Conservation (phyloP, 805 yeast species). For the Pichia sporocuriosa region DNA sequence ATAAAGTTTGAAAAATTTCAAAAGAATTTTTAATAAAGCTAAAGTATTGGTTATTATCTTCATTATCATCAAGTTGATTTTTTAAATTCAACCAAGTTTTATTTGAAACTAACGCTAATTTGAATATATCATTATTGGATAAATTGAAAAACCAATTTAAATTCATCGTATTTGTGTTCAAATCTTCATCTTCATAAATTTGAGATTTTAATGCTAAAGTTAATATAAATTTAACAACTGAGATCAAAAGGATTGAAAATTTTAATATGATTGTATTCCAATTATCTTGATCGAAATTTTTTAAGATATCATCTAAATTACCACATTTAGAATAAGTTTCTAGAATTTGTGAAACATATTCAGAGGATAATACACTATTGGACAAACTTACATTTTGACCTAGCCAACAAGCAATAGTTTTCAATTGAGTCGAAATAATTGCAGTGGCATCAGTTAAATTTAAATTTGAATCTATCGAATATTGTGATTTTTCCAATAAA, state of each 20-base stretch:
- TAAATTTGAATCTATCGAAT: constrained; percentile 36
- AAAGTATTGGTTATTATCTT: neutral
- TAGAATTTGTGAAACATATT: constrained; percentile 39
- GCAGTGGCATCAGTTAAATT: constrained; percentile 40
- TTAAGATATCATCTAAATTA: constrained; percentile 1
- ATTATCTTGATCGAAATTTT: neutral
- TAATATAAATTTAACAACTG: constrained; percentile 43
- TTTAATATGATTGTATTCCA: constrained; percentile 43
- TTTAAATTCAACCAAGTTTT: constrained; percentile 1
- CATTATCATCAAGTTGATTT: neutral
- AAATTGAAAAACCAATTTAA: constrained; percentile 32
- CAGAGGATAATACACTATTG: constrained; percentile 71
- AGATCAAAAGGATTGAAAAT: constrained; percentile 46
- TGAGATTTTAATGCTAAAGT: constrained; percentile 49
- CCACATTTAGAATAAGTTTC: constrained; percentile 3
- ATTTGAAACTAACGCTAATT: neutral
- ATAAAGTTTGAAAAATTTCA: constrained; percentile 2
- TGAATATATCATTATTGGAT: constrained; percentile 9
- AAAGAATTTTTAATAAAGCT: constrained; percentile 7
- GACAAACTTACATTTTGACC: constrained; percentile 59
- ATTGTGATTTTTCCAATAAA: constrained; percentile 40
- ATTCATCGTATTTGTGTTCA: constrained; percentile 58
- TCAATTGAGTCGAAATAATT: constrained; percentile 43
- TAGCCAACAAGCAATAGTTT: constrained; percentile 65
- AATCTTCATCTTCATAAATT: constrained; percentile 69